These are phyloP conservation scores for Suillus luteus DNA, from an alignment of 768 basidiomycete genomes.

Conservation along the genomic window DNA sequence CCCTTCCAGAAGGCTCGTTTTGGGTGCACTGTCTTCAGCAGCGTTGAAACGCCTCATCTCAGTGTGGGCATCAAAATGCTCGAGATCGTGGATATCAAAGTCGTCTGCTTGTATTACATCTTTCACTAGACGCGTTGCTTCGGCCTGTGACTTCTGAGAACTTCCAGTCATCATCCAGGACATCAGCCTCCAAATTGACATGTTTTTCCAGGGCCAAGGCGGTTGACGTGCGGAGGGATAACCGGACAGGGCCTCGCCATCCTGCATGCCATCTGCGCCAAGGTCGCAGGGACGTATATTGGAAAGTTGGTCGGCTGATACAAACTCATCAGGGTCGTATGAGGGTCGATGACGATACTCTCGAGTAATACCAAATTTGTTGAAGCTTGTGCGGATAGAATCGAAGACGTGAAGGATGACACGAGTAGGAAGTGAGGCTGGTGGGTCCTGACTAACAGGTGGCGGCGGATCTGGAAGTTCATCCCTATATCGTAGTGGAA, in stretches of 20 bases:
- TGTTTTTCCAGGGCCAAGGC: slow-evolving; percentile 16
- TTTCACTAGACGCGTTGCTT: slow-evolving; percentile 1
- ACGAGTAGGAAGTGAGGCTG: neutral
- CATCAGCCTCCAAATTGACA: slow-evolving; percentile 14
- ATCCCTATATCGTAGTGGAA: slow-evolving; percentile 12
- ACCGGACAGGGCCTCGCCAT: neutral
- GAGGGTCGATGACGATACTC: slow-evolving; percentile 19
- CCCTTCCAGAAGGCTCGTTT: neutral
- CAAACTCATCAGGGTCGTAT: slow-evolving; percentile 10
- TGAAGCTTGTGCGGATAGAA: slow-evolving; percentile 17
- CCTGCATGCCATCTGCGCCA: neutral
- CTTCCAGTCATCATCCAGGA: slow-evolving; percentile 9
- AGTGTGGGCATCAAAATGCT: neutral
- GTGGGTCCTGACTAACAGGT: neutral
- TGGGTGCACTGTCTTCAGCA: too few relatives aligned
- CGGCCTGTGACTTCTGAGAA: slow-evolving; percentile 6
- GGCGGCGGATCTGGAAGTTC: slow-evolving; percentile 14
- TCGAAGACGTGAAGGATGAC: slow-evolving; percentile 22
- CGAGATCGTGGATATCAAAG: slow-evolving; percentile 20
- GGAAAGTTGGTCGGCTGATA: neutral
- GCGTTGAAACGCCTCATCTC: neutral
- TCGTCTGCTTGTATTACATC: neutral
- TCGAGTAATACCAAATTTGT: slow-evolving; percentile 19
- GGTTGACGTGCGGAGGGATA: slow-evolving; percentile 7
- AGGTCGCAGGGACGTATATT: neutral